Evolutionary conservation across 768 basidiomycete genomes (phyloP).

Genomic region (Candolleomyces eurysporus): DNA sequence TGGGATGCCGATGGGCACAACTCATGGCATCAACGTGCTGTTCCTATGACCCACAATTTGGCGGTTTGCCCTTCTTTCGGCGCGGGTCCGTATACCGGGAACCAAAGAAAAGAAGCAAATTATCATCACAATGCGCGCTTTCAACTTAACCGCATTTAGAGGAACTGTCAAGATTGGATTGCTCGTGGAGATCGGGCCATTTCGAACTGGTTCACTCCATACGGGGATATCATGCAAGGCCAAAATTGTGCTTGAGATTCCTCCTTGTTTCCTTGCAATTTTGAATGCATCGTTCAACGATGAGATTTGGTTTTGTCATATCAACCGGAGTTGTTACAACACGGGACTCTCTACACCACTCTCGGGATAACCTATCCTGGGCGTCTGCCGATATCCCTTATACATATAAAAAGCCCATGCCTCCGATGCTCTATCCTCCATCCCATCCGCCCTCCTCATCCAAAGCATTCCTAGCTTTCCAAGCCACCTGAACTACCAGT

Average conservation of each 20-base stretch:
- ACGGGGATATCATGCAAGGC: background rate
- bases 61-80: constrained; percentile 15
- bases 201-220: background rate
- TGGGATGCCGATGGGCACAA: constrained; percentile 11
- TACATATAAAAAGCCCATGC: constrained; percentile 31
- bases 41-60: constrained; percentile 27
- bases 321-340: constrained; percentile 36
- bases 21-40: constrained; percentile 25
- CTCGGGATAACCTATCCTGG: constrained; percentile 1
- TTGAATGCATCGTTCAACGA: background rate
- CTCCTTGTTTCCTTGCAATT: background rate
- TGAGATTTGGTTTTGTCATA: constrained; percentile 26
- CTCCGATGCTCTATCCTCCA: constrained; percentile 12
- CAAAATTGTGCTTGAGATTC: background rate
- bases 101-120: constrained; percentile 14
- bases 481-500: constrained; percentile 14
- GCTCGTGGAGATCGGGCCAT: background rate
- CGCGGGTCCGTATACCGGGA: constrained; percentile 28
- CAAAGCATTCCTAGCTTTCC: constrained; percentile 14
- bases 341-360: constrained; percentile 34
- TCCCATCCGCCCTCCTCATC: constrained; percentile 17
- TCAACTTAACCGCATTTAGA: constrained; percentile 13
- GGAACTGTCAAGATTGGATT: background rate
- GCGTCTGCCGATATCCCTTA: constrained; percentile 10
- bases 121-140: background rate